Percentiles rank a stretch among this genome's conserved stretches.
These are phyloP conservation scores for Linnemannia elongata DNA, from an alignment of 192 early-diverging fungal genomes.

Conservation along the genomic window DNA sequence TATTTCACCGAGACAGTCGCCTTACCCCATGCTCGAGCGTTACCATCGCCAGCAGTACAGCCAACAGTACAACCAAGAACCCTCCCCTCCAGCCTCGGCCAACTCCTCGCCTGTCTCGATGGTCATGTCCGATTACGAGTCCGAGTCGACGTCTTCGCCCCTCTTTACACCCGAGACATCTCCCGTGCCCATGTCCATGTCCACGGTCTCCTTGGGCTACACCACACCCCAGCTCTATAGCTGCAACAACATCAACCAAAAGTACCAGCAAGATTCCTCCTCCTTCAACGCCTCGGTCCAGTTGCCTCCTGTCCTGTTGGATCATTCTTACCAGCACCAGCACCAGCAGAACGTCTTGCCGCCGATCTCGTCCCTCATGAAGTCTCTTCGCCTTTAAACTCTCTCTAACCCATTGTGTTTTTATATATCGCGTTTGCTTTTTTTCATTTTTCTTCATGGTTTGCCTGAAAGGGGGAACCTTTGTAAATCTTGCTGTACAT, in stretches of 20 bases:
- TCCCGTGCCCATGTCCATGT: constrained; percentile 34
- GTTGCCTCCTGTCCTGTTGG: constrained; percentile 18
- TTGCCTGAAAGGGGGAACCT: neutral
- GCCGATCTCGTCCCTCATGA: constrained; percentile 43
- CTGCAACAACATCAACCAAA: neutral
- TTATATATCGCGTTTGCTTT: neutral
- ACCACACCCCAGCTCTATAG: constrained; percentile 8
- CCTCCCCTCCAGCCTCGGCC: constrained; percentile 24
- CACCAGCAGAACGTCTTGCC: constrained; percentile 31
- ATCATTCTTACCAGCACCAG: constrained; percentile 9
- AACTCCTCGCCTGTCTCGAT: constrained; percentile 41
- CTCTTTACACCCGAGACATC: constrained; percentile 66
- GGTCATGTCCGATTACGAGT: constrained; percentile 49
- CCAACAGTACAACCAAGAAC: neutral
- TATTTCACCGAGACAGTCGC: neutral
- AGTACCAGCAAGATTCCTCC: constrained; percentile 1
- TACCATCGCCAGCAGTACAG: neutral
- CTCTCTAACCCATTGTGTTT: neutral
- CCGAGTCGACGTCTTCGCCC: constrained; percentile 36
- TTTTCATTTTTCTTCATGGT: neutral
- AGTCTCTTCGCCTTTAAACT: constrained; percentile 30
- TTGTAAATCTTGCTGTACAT: constrained; percentile 7
- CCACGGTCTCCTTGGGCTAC: constrained; percentile 19
- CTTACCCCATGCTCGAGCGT: constrained; percentile 25
- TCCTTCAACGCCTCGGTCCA: constrained; percentile 8